These are phyloP conservation scores for Ascomycota sp. DNA, from an alignment of 2,329 filamentous ascomycete genomes.

Conservation along the genomic window DNA sequence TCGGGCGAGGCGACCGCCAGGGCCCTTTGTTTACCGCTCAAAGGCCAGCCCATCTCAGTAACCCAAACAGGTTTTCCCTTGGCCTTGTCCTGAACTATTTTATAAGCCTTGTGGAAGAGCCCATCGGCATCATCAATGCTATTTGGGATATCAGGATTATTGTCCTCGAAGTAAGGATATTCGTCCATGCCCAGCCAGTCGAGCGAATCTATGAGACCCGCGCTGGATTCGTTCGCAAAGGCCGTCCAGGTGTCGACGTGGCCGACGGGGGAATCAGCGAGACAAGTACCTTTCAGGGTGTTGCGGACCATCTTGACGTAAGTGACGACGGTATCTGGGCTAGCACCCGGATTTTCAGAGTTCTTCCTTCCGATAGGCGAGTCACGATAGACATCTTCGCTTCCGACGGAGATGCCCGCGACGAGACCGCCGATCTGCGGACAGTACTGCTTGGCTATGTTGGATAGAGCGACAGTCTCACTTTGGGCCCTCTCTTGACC, in stretches of 20 bases:
- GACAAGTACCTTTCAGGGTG: constrained; percentile 39
- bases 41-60: constrained; percentile 77
- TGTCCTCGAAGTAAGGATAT: constrained; percentile 68
- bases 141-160: constrained; percentile 38
- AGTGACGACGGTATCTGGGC: constrained; percentile 38
- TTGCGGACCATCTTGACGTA: constrained; percentile 53
- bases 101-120: constrained; percentile 49
- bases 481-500: constrained; percentile 43
- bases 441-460: constrained; percentile 50
- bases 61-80: constrained; percentile 60
- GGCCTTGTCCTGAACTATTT: constrained; percentile 34
- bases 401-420: constrained; percentile 68
- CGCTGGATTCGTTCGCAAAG: constrained; percentile 55
- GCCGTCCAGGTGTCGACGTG: constrained; percentile 84
- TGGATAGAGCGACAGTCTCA: constrained; percentile 52
- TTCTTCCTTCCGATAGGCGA: constrained; percentile 48
- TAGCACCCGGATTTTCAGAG: constrained; percentile 39
- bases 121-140: constrained; percentile 38
- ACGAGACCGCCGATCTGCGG: constrained; percentile 42
- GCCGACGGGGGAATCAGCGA: constrained; percentile 41
- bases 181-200: constrained; percentile 75
- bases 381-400: constrained; percentile 69
- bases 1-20: constrained; percentile 38
- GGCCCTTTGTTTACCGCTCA: constrained; percentile 43
- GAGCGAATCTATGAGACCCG: constrained; percentile 42